Base-by-base conservation (phyloP, 169 alveolate species). In the Theileria orientalis region DNA sequence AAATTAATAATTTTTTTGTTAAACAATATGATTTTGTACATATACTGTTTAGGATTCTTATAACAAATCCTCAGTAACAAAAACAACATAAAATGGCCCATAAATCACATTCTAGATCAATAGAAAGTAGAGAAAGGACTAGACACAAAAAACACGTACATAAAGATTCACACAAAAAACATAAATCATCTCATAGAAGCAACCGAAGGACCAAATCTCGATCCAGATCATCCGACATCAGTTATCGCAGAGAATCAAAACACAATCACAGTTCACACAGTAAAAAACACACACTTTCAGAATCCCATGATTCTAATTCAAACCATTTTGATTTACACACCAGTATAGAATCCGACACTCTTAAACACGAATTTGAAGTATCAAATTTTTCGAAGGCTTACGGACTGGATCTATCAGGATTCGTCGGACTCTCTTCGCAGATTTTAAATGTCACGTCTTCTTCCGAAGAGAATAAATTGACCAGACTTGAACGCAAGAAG, bases 341-440 rank as follows among this genome's bases (percentile, higher is more conserved):
- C 13, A 56, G 47, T 14, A 14, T 56, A 29, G 64, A 56, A 56
- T 56, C 64, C 63, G 16, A 16, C 54, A 16, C 13, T 29, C 54
- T 77, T 6, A 60, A 33, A 32, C 27, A 62, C 52, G 86, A 77
- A 57, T 77, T 77, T 49, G 23, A 64, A 40, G 61, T 35, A 56
- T n/a, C 64, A 0, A 70, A 69, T n/a, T 77, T 64, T 30, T 23
- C 67, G 7, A 68, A 35, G 68, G 86, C 86, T 0, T 77, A 77
- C 44, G 86, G 86, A n/a, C 23, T 77, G 8, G 86, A 77, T 16
- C 33, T 77, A 0, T 25, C 86, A 5, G 75, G 75, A 2, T 77
- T 77, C 30, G 82, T 46, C 6, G 79, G 67, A 19, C 51, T 69
- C 32, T 73, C 73, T 37, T 25, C 79, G 16, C 80, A 77, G 29